Percentiles rank a stretch among this genome's conserved stretches.
phyloP scores from a whole-genome alignment of 331 rosid genomes.

The Malus hybrid region DNA sequence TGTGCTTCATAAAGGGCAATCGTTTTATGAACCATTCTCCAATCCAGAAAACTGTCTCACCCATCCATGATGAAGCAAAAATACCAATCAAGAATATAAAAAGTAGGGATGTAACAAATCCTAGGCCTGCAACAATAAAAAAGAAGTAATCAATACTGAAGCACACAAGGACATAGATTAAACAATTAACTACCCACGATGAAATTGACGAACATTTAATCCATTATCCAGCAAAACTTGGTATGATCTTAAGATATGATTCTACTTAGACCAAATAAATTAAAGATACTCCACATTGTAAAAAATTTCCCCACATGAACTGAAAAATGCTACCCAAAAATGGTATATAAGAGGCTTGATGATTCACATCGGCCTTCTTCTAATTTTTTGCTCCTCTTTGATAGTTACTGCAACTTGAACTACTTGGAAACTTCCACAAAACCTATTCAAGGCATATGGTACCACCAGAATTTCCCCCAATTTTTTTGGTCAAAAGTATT shows the following conservation, averaged over 20 bases:
- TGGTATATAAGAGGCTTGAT: neutral
- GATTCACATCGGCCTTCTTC: neutral
- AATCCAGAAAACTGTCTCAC: constrained; percentile 40
- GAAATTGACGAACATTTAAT: neutral
- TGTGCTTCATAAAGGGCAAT: constrained; percentile 49
- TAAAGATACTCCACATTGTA: neutral
- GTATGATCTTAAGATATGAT: neutral
- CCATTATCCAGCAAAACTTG: neutral
- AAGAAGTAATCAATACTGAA: neutral
- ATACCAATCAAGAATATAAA: constrained; percentile 35
- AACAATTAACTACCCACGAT: neutral
- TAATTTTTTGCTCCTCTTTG: neutral
- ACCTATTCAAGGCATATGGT: neutral
- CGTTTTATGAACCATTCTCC: constrained; percentile 50
- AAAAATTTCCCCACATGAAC: neutral
- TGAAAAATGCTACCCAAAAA: neutral
- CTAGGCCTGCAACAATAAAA: constrained; percentile 34
- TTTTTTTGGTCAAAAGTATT: neutral
- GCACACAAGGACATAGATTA: neutral
- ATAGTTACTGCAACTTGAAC: neutral
- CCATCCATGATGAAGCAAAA: constrained; percentile 51
- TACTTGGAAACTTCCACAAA: neutral
- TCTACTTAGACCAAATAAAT: neutral
- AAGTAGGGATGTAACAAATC: constrained; percentile 36
- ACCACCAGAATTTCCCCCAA: neutral